Base-by-base conservation (phyloP, 768 basidiomycete species). In the Tricholoma bakamatsutake region DNA sequence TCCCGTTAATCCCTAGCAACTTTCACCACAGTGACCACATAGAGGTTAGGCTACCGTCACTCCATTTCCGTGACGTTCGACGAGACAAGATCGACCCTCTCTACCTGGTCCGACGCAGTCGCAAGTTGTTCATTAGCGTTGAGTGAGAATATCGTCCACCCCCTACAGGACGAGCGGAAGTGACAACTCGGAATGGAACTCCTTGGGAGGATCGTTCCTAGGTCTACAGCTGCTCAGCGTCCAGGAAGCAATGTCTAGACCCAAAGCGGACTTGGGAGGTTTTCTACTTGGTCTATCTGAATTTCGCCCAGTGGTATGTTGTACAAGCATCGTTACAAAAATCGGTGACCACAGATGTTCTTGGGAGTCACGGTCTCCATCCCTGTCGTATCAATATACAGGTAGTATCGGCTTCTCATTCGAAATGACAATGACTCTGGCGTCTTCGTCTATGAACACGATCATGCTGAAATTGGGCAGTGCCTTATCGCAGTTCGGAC, bases 21-120 rank as follows among this genome's bases (percentile, higher is more conserved):
- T 7, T 7, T 8, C 28, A 46, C 6, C 18, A 24, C 21, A 24
- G 21, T 24, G 21, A 24, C 21, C 21, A n/a, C 46, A 24, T 11
- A n/a, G 51, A 5, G 31, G 10, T 17, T 52, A 52, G n/a, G 42
- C 21, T 6, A 27, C 24, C n/a, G 21, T 17, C 42, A 27, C 11
- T 52, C 12, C 39, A 30, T 37, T 52, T 52, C 51, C 51, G 51
- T 39, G 51, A 52, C 51, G 51, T 52, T 33, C 10, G 9, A 27
- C 39, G 37, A 40, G 39, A 30, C 51, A 39, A 39, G n/a, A 40
- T 39, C 37, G 35, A 39, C 21, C 12, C 37, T 33, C 17, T 28
- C 18, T 24, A 30, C 30, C 51, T 40, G 24, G 12, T 42, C 51
- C 51, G 51, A 52, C 28, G 24, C 24, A 52, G 39, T 52, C 51